Base-by-base conservation (phyloP, 1,284 basidiomycete species). In the Pterulicium gracile region DNA sequence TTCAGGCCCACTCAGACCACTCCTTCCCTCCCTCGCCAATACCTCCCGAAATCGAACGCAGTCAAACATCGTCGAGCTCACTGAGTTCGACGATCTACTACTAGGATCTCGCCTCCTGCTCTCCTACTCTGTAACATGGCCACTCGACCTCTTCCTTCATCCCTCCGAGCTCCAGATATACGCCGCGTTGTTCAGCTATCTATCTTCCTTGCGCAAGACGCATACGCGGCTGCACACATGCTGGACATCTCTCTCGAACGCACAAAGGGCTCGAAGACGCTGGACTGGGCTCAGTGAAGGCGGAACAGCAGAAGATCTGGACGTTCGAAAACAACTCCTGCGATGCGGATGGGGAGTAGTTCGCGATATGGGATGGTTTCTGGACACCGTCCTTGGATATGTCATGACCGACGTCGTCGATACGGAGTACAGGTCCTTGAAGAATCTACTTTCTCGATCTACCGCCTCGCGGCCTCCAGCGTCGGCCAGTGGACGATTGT, bases 381-480 rank as follows among this genome's bases (percentile, higher is more conserved):
- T 95, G 48, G 91, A 93, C 56, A 82, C 78, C 24, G 58, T 93
- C 4, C 65, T 88, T 43, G 80, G 80, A 4, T 91, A 93, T 60
- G 75, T 88, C 51, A 88, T 91, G 87, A 87, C 79, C 52, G 91
- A 95, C 54, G 88, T 95, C 4, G 74, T 94, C 22, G 91, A 93
- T 50, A 77, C 82, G 13, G 90, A 95, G 60, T 92, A 85, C 57
- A 65, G 72, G 48, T 70, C 73, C 51, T 63, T 92, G 53, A 84
- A 80, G 55, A 72, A 68, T 23, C 63, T 77, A 34, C 63, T 91
- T 39, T 41, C 13, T 39, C 18, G 20, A 48, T 44, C 34, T 15
- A 27, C 24, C 12, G 36, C 32, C 14, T n/a, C n/a, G n/a, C n/a
- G n/a, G n/a, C n/a, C n/a, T n/a, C 35, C n/a, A 4, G 47, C n/a